phyloP scores from a whole-genome alignment of 768 basidiomycete species.

The Psilocybe subaeruginosa region DNA sequence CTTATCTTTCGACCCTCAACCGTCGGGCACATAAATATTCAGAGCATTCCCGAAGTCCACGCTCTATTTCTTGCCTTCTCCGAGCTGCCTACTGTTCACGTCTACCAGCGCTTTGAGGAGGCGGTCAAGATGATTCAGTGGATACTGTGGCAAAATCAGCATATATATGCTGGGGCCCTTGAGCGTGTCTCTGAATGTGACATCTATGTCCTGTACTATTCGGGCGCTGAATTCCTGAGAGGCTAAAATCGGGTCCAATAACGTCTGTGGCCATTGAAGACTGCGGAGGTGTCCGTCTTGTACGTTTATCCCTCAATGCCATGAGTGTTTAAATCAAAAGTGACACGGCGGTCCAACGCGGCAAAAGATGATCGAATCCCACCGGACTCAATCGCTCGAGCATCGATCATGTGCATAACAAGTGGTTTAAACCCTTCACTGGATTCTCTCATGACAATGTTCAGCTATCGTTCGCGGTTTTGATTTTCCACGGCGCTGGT shows the following conservation, averaged over 20 bases:
- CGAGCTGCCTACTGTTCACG: neutral
- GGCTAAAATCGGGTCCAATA: neutral
- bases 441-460: neutral
- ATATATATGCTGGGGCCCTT: too few species aligned
- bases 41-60: neutral
- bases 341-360: too few species aligned
- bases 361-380: neutral
- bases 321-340: neutral
- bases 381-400: too few species aligned
- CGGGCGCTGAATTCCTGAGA: neutral
- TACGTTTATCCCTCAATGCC: neutral
- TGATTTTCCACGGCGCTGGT: too few species aligned
- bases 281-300: neutral
- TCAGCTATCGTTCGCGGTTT: neutral
- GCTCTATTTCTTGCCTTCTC: neutral
- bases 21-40: neutral
- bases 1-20: conserved; percentile 11
- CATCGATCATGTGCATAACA: too few species aligned
- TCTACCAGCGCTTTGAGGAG: too few species aligned
- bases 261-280: neutral
- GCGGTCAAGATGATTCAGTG: too few species aligned
- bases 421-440: neutral
- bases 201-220: too few species aligned
- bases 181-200: too few species aligned
- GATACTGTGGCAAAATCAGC: too few species aligned